Evolutionary conservation across 768 basidiomycete genomes (phyloP).

Genomic region (Termitomyces sp.): DNA sequence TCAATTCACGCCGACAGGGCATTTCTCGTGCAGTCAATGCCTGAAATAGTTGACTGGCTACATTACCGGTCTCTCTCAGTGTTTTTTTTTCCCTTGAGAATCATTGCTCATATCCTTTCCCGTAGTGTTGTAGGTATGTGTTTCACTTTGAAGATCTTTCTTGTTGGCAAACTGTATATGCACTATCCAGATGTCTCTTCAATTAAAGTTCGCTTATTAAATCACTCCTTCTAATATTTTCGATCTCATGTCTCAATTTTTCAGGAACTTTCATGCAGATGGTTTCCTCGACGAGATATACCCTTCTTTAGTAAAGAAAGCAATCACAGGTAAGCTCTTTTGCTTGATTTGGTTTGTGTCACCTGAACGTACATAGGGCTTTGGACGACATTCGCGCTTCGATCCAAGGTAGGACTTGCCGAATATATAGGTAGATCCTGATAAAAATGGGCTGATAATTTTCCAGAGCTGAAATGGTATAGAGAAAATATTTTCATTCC

Average conservation of each 20-base stretch:
- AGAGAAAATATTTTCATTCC: constrained; percentile 64
- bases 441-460: background rate
- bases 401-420: constrained; percentile 49
- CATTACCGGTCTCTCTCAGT: constrained; percentile 59
- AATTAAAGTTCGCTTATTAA: constrained; percentile 47
- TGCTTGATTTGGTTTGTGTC: background rate
- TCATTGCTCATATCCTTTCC: background rate
- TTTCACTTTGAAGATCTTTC: background rate
- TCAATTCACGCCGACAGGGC: constrained; percentile 78
- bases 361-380: constrained; percentile 42
- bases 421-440: background rate
- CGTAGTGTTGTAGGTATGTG: constrained; percentile 65
- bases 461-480: constrained; percentile 74
- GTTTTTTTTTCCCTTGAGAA: background rate
- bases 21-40: constrained; percentile 77
- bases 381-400: constrained; percentile 77
- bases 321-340: constrained; percentile 49
- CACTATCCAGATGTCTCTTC: constrained; percentile 69
- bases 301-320: constrained; percentile 27
- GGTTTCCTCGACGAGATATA: constrained; percentile 46
- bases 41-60: constrained; percentile 69
- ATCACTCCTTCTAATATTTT: background rate
- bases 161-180: background rate
- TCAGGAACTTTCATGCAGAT: constrained; percentile 70
- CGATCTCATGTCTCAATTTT: background rate